Evolutionary conservation across 495 filamentous ascomycete species (phyloP).

Genomic region (Lasiosphaeriaceae sp.): DNA sequence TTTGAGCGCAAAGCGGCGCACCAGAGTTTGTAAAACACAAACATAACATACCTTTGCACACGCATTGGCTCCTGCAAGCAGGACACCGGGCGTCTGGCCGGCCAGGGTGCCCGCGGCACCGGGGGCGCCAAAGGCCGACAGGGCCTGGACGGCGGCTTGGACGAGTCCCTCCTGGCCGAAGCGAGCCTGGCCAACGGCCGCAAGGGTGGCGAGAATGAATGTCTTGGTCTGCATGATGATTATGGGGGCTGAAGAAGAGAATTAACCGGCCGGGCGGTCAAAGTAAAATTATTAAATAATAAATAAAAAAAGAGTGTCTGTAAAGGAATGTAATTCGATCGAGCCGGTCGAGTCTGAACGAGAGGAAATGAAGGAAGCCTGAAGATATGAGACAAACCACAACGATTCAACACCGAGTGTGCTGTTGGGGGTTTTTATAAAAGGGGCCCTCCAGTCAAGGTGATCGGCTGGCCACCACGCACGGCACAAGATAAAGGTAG

Average conservation of each 20-base stretch:
- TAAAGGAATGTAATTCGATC: constrained; percentile 15
- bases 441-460: neutral
- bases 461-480: neutral
- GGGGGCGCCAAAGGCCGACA: constrained; percentile 44
- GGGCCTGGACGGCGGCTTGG: constrained; percentile 39
- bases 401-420: neutral
- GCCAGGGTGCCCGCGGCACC: constrained; percentile 53
- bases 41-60: constrained; percentile 47
- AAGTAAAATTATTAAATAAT: neutral
- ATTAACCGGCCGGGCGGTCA: constrained; percentile 19
- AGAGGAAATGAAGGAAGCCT: constrained; percentile 11
- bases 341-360: constrained; percentile 26
- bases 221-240: constrained; percentile 20
- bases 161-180: constrained; percentile 54
- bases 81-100: constrained; percentile 45
- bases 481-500: neutral
- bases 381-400: neutral
- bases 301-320: neutral
- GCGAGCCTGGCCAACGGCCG: constrained; percentile 45
- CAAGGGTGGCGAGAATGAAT: constrained; percentile 23
- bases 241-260: constrained; percentile 3
- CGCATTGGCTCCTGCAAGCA: constrained; percentile 54
- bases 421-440: neutral
- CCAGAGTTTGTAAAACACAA: neutral
- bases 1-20: no score